Conservation (phyloP, 306 rosid species). For the Biancaea sappan region DNA sequence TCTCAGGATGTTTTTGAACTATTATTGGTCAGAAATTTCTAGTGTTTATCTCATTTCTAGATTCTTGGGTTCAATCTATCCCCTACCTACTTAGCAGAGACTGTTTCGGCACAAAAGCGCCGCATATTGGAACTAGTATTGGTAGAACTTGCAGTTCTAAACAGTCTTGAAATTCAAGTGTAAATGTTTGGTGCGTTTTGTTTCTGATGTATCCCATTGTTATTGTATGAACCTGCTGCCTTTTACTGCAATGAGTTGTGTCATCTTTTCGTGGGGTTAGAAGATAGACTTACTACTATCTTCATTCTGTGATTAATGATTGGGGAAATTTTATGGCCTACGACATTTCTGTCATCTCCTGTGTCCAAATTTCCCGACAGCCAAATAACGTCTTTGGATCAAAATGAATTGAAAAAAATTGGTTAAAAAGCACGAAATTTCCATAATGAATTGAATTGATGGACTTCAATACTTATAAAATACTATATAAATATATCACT, state of each 20-base stretch:
- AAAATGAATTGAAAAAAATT: neutral
- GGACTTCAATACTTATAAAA: too few relatives aligned
- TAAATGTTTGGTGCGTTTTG: slow-evolving; percentile 9
- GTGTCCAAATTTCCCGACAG: neutral
- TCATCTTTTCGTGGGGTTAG: neutral
- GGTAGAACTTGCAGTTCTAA: slow-evolving; percentile 11
- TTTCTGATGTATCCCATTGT: neutral
- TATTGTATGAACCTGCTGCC: slow-evolving; percentile 27
- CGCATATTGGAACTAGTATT: slow-evolving; percentile 29
- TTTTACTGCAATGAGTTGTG: neutral
- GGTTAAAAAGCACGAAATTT: too few relatives aligned
- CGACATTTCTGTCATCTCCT: neutral
- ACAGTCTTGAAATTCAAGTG: slow-evolving; percentile 32
- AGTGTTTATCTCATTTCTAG: slow-evolving; percentile 19
- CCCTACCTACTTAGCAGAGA: slow-evolving; percentile 10
- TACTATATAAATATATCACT: too few relatives aligned
- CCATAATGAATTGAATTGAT: too few relatives aligned
- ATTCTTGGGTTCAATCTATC: neutral
- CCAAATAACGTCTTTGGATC: neutral
- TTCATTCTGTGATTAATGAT: neutral
- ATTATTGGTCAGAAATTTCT: neutral
- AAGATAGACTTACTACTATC: neutral
- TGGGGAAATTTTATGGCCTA: neutral
- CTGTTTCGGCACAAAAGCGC: slow-evolving; percentile 23
- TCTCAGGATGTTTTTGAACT: slow-evolving; percentile 22